Base-by-base conservation (phyloP, 805 yeast genomes). In the Wickerhamomyces canadensis region DNA sequence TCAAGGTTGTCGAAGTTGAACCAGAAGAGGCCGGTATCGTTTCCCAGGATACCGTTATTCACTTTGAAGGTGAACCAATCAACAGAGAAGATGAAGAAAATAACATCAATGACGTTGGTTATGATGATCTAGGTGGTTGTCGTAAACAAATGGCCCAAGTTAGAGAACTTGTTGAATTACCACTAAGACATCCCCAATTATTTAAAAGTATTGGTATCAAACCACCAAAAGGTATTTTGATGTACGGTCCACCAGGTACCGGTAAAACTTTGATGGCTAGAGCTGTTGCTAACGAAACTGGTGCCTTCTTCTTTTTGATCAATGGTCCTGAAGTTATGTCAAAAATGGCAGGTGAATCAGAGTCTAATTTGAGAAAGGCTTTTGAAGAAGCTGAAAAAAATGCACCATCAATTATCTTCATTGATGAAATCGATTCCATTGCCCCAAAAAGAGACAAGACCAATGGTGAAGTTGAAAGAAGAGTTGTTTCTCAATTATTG, bases 401-500 rank as follows among this genome's bases (percentile, higher is more conserved):
- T 63, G 93, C 98, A 13, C 98, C 98, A 14, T 78, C 98, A 12
- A 93, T 93, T 56, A 93, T 93, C 48, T 93, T 93, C 70, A 93
- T 93, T 58, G 98, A 93, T 68, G 98, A 93, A 68, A 93, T 93
- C 48, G 98, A 93, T 64, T 91, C 98, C 13, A 93, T 93, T 56
- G 98, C 98, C 36, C 98, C 98, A 64, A 93, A 93, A 82, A 87
- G 98, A 73, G 98, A 93, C 72, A 93, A 93, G 80, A 93, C 98
- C 37, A 93, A 93, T 61, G 98, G 98, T 70, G 98, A 93, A 68
- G 98, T 93, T 54, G 99, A 93, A 70, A 82, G 98, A 71, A 84
- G 99, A 72, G 98, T 93, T 40, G 99, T 93, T 44, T 91, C 98
- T 22, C 98, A 93, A 70, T 76, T 93, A 58, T 78, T 93, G 61